A percentile compares a stretch with the other conserved stretches of the same genome.
Conservation (phyloP, 192 early-diverging fungal genomes). For the Chytriomyces sp. region DNA sequence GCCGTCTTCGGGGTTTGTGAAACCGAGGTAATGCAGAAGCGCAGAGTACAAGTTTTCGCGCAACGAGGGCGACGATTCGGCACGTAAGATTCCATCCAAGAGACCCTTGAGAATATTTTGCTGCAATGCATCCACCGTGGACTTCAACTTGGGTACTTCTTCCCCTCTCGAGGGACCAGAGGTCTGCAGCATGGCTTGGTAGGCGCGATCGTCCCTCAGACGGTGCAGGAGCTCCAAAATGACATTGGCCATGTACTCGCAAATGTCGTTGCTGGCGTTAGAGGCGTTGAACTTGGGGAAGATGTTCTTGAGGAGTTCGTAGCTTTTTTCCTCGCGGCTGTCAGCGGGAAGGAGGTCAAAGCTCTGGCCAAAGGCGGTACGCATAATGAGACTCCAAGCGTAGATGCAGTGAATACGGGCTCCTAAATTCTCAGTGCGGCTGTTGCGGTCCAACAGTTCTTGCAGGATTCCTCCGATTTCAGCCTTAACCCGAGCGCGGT, state of each 20-base stretch:
- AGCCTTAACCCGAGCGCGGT: conserved; percentile 40
- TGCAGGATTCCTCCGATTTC: conserved; percentile 64
- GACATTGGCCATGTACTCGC: conserved; percentile 57
- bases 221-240: conserved; percentile 60
- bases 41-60: conserved; percentile 83
- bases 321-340: conserved; percentile 58
- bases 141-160: conserved; percentile 6
- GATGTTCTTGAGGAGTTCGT: conserved; percentile 70
- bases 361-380: conserved; percentile 65
- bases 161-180: conserved; percentile 15
- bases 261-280: conserved; percentile 47
- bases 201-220: conserved; percentile 57
- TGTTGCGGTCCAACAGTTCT: conserved; percentile 73
- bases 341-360: conserved; percentile 69
- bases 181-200: conserved; percentile 53
- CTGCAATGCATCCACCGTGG: conserved; percentile 41
- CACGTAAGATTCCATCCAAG: conserved; percentile 60
- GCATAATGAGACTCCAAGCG: conserved; percentile 82
- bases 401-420: conserved; percentile 70
- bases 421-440: conserved; percentile 65
- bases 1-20: conserved; percentile 47
- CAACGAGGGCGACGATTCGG: conserved; percentile 58
- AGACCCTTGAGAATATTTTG: conserved; percentile 51
- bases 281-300: conserved; percentile 58
- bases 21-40: conserved; percentile 72